phyloP scores from a whole-genome alignment of 768 basidiomycete genomes.

The Plicaturopsis crispa region DNA sequence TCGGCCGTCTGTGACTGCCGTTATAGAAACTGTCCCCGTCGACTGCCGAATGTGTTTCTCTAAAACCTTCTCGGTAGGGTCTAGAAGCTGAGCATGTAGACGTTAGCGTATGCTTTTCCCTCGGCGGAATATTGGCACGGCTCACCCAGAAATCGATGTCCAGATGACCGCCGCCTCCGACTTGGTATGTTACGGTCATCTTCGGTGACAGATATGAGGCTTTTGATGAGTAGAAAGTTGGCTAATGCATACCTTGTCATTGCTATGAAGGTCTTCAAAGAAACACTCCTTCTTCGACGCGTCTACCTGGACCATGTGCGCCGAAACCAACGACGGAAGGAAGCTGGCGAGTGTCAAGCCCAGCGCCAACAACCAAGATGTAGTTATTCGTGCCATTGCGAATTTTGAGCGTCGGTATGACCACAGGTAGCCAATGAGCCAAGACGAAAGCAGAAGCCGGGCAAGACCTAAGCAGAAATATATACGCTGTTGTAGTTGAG shows the following conservation, averaged over 20 bases:
- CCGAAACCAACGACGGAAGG: constrained; percentile 30
- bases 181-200: constrained; percentile 99
- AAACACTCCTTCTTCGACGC: constrained; percentile 90
- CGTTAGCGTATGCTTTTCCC: constrained; percentile 1
- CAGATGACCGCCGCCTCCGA: constrained; percentile 91
- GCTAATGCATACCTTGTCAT: constrained; percentile 70
- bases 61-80: constrained; percentile 61
- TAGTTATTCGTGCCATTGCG: constrained; percentile 33
- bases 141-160: constrained; percentile 97
- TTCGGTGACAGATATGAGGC: constrained; percentile 21
- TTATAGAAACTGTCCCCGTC: constrained; percentile 84
- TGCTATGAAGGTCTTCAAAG: constrained; percentile 87
- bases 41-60: constrained; percentile 81
- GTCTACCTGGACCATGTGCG: constrained; percentile 67
- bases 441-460: constrained; percentile 1
- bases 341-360: constrained; percentile 31
- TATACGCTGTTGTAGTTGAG: neutral
- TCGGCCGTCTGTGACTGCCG: constrained; percentile 80
- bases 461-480: neutral
- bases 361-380: constrained; percentile 30
- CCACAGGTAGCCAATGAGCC: no score
- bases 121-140: neutral
- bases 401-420: constrained; percentile 11
- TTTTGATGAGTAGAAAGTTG: no score
- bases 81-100: constrained; percentile 61